Evolutionary conservation across 2,329 filamentous ascomycete genomes (phyloP), one percentile per base, ranked within the genome.

Genomic region (Ascochyta viciae-villosae): DNA sequence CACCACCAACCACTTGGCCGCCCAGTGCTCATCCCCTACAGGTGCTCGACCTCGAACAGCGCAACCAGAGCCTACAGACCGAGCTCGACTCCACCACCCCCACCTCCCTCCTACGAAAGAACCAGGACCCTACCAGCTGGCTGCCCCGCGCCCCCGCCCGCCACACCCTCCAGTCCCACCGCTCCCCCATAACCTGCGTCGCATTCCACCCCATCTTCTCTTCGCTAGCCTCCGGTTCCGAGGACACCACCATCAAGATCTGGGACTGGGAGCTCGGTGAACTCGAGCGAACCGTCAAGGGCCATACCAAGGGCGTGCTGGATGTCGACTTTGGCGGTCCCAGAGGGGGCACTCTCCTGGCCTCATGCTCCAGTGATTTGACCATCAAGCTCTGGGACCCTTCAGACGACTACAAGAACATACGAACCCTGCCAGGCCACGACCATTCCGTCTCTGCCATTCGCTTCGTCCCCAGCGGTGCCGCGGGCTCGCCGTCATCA

Each of bases 251-350:
- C 7, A 96, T 98, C 75, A 97, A 97, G 71, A 93, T 97, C 51
- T 97, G 93, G 93, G 93, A 97, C 71, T 97, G 92, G 90, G 93
- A 97, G 70, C 79, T 96, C 23, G 94, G 94, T 43, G 93, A 97
- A 76, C 82, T 96, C 4, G 93, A 97, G 74, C 82, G 89, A 60
- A 97, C 93, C 0, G 85, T 97, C 54, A 97, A 97, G 73, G 92
- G 92, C 1, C 94, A 97, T 71, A 97, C 92, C 5, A 92, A 90
- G 71, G 87, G 91, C 3, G 92, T 97, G 1, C 79, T 95, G 26
- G 92, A 96, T 72, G 86, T 96, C 33, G 93, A 97, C 70, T 97
- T 90, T 77, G 93, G 94, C 34, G 93, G 93, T 0, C 92, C 92
- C 1, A 83, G 89, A 70, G 90, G 91, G 38, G 89, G 87, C 29